Evolutionary conservation across 306 rosid species (phyloP), one percentile per base, ranked within the genome.

Genomic region (Benincasa hispida): DNA sequence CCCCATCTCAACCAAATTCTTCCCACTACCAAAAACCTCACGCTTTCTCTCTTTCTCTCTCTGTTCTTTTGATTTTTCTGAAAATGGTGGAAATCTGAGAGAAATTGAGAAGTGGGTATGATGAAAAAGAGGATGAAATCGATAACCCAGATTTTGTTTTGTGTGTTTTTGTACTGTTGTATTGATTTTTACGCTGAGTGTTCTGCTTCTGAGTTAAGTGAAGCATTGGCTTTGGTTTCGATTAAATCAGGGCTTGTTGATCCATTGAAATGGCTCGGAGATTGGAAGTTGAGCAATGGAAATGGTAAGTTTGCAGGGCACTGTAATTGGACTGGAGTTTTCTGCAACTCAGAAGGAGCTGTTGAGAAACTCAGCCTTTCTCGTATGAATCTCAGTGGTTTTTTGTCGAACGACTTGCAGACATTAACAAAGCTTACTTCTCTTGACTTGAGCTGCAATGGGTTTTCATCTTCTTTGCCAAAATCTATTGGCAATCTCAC

Each of bases 321-420:
- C 74, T 94, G 99, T 61, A 78, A 81, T 24, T 94, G 99, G 99
- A 85, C 78, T 55, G 97, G 96, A 0, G 87, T 92, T 14, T 55
- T 45, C 79, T 94, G 98, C 92, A 90, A 88, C 81, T 83, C 78
- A 35, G 86, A 65, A 30, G 92, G 92, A 63, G 79, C 80, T 6
- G 87, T 90, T 0, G 92, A 84, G 79, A 87, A 78, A 74, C 93
- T 94, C 72, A 91, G 92, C 82, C 87, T 94, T 51, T 90, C 99
- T 72, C 89, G 77, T 85, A 87, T 78, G 99, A 94, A 94, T 88
- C 93, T 94, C 76, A 90, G 95, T 32, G 98, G 98, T 35, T 68
- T 35, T 62, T 68, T 94, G 32, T 90, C 98, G 1, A 68, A 78
- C 74, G 92, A 89, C 41, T 75, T 94, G 35, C 93, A 78, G 70